These are phyloP conservation scores for Leptosphaerulina australis DNA, from an alignment of 2,329 filamentous ascomycete species.

Conservation along the genomic window DNA sequence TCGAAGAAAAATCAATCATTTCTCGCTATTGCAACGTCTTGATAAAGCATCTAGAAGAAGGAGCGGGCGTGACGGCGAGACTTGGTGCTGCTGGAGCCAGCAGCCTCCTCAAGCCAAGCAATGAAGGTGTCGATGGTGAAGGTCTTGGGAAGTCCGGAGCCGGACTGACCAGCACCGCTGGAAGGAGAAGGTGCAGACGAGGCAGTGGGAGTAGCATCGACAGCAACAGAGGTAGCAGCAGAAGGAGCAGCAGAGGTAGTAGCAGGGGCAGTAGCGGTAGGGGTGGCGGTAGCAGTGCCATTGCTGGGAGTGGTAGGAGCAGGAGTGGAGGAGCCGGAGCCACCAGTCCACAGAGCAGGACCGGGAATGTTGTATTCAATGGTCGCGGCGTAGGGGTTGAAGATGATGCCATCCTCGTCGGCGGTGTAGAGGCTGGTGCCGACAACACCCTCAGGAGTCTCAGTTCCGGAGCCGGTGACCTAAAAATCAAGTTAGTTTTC, in stretches of 20 bases:
- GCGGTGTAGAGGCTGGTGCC: constrained; percentile 58
- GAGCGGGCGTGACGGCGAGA: constrained; percentile 39
- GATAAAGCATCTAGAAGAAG: constrained; percentile 11
- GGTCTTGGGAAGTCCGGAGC: constrained; percentile 29
- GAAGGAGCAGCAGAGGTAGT: constrained; percentile 20
- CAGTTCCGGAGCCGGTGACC: constrained; percentile 55
- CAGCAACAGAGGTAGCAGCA: constrained; percentile 12
- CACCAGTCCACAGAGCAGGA: constrained; percentile 46
- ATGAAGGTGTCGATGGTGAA: constrained; percentile 47
- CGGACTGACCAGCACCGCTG: constrained; percentile 15
- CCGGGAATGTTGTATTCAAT: constrained; percentile 52
- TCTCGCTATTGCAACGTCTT: not conserved
- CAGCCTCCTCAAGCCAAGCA: constrained; percentile 40
- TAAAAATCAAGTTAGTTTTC: not conserved
- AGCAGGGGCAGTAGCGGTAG: constrained; percentile 16
- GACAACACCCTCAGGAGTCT: constrained; percentile 54
- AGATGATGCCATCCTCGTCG: constrained; percentile 51
- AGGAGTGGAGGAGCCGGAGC: constrained; percentile 27
- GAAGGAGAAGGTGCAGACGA: constrained; percentile 22
- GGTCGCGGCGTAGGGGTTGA: constrained; percentile 49
- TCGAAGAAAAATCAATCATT: constrained; percentile 12
- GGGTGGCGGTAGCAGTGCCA: constrained; percentile 13
- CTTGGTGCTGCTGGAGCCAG: constrained; percentile 23
- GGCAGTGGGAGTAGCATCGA: constrained; percentile 13
- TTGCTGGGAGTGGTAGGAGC: constrained; percentile 22